Evolutionary conservation across 2,329 filamentous ascomycete genomes (phyloP), one percentile per base, ranked within the genome.

Genomic region (Xylaria multiplex): DNA sequence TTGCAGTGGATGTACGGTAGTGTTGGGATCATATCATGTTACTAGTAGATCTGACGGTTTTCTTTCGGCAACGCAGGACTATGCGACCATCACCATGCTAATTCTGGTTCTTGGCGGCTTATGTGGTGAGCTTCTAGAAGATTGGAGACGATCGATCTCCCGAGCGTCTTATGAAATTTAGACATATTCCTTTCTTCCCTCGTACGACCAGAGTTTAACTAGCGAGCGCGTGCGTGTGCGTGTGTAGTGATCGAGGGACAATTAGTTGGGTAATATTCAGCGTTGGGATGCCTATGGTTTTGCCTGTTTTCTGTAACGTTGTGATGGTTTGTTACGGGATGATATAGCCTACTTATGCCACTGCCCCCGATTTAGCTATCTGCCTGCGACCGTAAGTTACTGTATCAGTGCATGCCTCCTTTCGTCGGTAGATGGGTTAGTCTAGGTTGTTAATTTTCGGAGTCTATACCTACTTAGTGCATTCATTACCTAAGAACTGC

Each of bases 11-110:
- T 40, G 13, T 14, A 4, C 11, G 4, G 57, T n/a, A 54, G 24
- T 43, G 49, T 14, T 55, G 42, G 16, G 52, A n/a, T 53, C 43
- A 62, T 65, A 62, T 58, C 63, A 65, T 56, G 42, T 37, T 30
- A 8, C 35, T 37, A 37, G 16, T 24, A 49, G 43, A 55, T 62
- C 50, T 30, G 19, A 43, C 43, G 19, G 57, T 46, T 32, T 48
- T 30, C 42, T 43, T 43, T 54, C 40, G 19, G 58, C 32, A 40
- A 50, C 27, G 46, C 58, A 57, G 52, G 37, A 53, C 45, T 48
- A 46, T 48, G 43, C 49, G 42, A 35, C 42, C 49, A 9, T 14
- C n/a, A 48, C 5, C 13, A 13, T 13, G 52, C 19, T 30, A 40
- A 49, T 27, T 49, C 27, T 50, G 22, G 59, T 13, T 48, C 49